A percentile compares a stretch with the other conserved stretches of the same genome.
Conservation (phyloP, 257 asterid species). For the Ballota nigra region DNA sequence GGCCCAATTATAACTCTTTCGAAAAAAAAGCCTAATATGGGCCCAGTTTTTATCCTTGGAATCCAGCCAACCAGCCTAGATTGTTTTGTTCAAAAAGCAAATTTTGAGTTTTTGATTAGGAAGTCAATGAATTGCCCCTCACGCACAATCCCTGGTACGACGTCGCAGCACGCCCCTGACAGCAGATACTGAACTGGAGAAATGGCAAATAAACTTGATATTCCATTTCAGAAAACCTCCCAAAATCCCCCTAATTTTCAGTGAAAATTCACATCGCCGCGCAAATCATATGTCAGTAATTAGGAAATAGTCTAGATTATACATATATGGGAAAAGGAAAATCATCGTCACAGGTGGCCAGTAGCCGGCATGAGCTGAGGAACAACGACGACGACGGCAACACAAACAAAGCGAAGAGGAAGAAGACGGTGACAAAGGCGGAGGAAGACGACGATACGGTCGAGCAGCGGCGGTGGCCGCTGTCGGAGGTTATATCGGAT, state of each 20-base stretch:
- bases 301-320: background rate
- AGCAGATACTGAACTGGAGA: slow-evolving; percentile 18
- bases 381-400: slow-evolving; percentile 11
- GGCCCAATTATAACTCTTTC: no score
- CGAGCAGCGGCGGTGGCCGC: slow-evolving; percentile 30
- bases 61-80: background rate
- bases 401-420: slow-evolving; percentile 23
- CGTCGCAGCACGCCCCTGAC: slow-evolving; percentile 22
- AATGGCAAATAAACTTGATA: background rate
- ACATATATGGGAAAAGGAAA: slow-evolving; percentile 35
- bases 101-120: background rate
- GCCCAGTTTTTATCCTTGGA: background rate
- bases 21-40: background rate
- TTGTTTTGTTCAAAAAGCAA: background rate
- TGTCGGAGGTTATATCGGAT: slow-evolving; percentile 59
- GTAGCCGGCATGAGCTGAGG: slow-evolving; percentile 21
- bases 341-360: slow-evolving; percentile 24
- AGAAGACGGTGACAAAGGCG: slow-evolving; percentile 22
- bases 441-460: slow-evolving; percentile 21
- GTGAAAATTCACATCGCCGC: background rate
- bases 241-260: slow-evolving; percentile 18
- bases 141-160: slow-evolving; percentile 22
- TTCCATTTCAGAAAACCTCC: slow-evolving; percentile 11
- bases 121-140: slow-evolving; percentile 19
- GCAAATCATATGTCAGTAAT: background rate